Conservation (phyloP, 306 rosid genomes). For the barrel medic (Medicago truncatula) region MtrunA17r5.0-ANR NC_053043.1:12123501-12124000, state of each 20-base stretch:
- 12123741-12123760: slow-evolving; percentile 57
- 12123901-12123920: slow-evolving; percentile 57
- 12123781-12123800: slow-evolving; percentile 52
- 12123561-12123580: slow-evolving; percentile 49
- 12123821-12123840: slow-evolving; percentile 52
- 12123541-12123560: slow-evolving; percentile 37
- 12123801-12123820: slow-evolving; percentile 56
- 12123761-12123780: slow-evolving; percentile 47
- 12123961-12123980: slow-evolving; percentile 62
- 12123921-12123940: slow-evolving; percentile 63
- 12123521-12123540: slow-evolving; percentile 17
- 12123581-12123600: slow-evolving; percentile 47
- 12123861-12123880: slow-evolving; percentile 55
- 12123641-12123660: slow-evolving; percentile 51
- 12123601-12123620: slow-evolving; percentile 10
- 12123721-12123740: slow-evolving; percentile 59
- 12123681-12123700: slow-evolving; percentile 55
- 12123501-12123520: slow-evolving; percentile 24
- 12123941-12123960: slow-evolving; percentile 58
- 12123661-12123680: slow-evolving; percentile 47
- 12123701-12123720: slow-evolving; percentile 54
- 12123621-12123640: slow-evolving; percentile 41
- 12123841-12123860: slow-evolving; percentile 59
- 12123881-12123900: slow-evolving; percentile 44
- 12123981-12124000: slow-evolving; percentile 62